Base-by-base conservation (phyloP, 2,329 filamentous ascomycete species). In the Colletotrichum liaoningense region DNA sequence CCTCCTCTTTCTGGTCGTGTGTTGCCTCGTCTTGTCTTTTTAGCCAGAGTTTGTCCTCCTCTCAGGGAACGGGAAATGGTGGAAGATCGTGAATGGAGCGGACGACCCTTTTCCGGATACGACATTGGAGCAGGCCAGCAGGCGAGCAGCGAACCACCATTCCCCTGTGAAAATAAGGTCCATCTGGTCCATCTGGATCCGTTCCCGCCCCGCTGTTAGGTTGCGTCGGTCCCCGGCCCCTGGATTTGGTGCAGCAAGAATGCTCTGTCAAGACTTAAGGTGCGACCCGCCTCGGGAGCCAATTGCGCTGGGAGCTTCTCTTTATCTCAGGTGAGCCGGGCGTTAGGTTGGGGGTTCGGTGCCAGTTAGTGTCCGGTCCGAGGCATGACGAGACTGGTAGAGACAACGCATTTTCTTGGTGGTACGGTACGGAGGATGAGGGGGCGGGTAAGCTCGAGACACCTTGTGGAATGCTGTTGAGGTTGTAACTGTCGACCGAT, bases 151-250 rank as follows among this genome's bases (percentile, higher is more conserved):
- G 33, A 54, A 26, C 60, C 60, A 65, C 54, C 60, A 24, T 65
- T 54, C 46, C 55, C 62, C 55, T 70, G 60, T 24, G 35, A 60
- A 62, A 70, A 64, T 57, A 60, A 73, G 49, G 60, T 57, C 67
- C 42, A 49, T 49, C 42, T 49, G 42, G 19, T 49, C 42, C 67
- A 70, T 70, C 46, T 46, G 60, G 26, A 33, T 70, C 62, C 49
- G 57, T 46, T 49, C 16, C 56, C 33, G 65, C 54, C 59, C 66
- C 66, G 70, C 66, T 69, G 59, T 54, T 64, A 38, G 62, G 59
- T 59, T 69, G 66, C 30, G 24, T 26, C 56, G 30, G 63, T 46
- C 46, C 63, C 38, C 58, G 56, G 49, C 38, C 52, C 35, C 52
- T 54, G 52, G 65, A 63, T 58, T 63, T 42, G 30, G 57, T 59